Evolutionary conservation across 1,284 basidiomycete genomes (phyloP), one percentile per base, ranked within the genome.

Genomic region (Ceratobasidium sp.): DNA sequence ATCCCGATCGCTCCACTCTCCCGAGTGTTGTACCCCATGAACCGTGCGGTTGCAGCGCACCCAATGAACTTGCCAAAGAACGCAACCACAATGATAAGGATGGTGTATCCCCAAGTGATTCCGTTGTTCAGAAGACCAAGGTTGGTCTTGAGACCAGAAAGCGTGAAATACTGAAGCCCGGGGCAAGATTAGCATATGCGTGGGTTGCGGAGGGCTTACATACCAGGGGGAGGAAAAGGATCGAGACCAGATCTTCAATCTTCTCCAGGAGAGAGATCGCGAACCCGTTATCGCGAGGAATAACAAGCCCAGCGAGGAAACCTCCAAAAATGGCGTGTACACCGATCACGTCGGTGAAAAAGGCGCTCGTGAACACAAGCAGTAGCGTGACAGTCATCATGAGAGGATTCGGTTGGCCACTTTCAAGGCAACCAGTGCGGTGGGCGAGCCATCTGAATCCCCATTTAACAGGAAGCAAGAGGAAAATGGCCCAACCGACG

Each of bases 311-410:
- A 33, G 87, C 87, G 56, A 90, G 78, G 82, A 91, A 91, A 2
- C 84, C 85, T 64, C 85, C 85, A 75, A 82, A 82, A 25, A 73
- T 72, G 38, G 33, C 33, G 21, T 36, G 77, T 80, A 79, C 75
- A 71, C 95, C 96, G 76, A 98, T 94, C 75, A 95, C 86, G 79
- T 96, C 80, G 14, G 90, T 91, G 77, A 90, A 83, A 80, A 90
- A 91, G 0, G 89, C 87, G 9, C 86, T 88, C 30, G 83, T 82
- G 76, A 91, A 87, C 25, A 89, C 82, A 56, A 89, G 81, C 40
- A 90, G 78, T 23, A 90, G 83, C 38, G 85, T 86, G 51, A 87
- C 76, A n/a, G 88, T 87, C 89, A 93, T 93, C 86, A 95, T 89
- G 44, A 87, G 79, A 3, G 90, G 83, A 0, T 89, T 92, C 0